Evolutionary conservation across 2,329 filamentous ascomycete genomes (phyloP).

Genomic region (Diatrype stigma): DNA sequence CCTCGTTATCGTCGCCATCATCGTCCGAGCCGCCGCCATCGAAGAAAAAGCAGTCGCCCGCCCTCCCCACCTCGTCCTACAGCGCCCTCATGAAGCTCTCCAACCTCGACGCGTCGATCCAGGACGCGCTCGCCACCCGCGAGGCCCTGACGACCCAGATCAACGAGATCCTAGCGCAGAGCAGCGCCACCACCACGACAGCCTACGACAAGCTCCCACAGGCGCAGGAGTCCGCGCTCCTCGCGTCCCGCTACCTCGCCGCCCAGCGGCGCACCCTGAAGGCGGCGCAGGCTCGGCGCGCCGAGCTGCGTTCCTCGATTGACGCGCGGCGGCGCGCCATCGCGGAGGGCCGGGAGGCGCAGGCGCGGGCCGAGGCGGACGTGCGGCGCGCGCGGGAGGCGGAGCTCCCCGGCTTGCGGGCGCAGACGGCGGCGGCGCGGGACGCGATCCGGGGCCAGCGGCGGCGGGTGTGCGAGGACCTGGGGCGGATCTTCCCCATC

Average conservation of each 20-base stretch:
- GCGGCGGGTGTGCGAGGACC: constrained; percentile 80
- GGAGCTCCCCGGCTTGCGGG: constrained; percentile 51
- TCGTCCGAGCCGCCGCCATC: too few relatives aligned
- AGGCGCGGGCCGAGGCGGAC: constrained; percentile 55
- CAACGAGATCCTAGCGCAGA: constrained; percentile 47
- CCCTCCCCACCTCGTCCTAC: constrained; percentile 70
- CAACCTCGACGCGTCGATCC: constrained; percentile 85
- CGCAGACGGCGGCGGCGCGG: constrained; percentile 51
- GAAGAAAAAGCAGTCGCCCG: constrained; percentile 45
- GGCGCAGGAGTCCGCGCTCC: constrained; percentile 44
- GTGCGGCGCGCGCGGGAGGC: constrained; percentile 58
- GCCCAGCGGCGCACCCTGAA: constrained; percentile 64
- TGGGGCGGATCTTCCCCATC: constrained; percentile 77
- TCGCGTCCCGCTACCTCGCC: constrained; percentile 52
- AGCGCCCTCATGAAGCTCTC: constrained; percentile 83
- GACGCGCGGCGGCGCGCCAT: constrained; percentile 64
- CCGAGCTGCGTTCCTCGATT: constrained; percentile 66
- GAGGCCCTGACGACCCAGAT: constrained; percentile 75
- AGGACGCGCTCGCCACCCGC: constrained; percentile 78
- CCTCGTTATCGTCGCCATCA: too few relatives aligned
- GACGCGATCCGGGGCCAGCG: constrained; percentile 79
- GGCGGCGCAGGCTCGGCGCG: constrained; percentile 56
- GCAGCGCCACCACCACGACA: constrained; percentile 25
- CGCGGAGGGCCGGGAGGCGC: constrained; percentile 53
- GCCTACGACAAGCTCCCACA: constrained; percentile 36